These are phyloP conservation scores for Raphanus hybrid DNA, from an alignment of 441 rosid species.

Conservation along the genomic window DNA sequence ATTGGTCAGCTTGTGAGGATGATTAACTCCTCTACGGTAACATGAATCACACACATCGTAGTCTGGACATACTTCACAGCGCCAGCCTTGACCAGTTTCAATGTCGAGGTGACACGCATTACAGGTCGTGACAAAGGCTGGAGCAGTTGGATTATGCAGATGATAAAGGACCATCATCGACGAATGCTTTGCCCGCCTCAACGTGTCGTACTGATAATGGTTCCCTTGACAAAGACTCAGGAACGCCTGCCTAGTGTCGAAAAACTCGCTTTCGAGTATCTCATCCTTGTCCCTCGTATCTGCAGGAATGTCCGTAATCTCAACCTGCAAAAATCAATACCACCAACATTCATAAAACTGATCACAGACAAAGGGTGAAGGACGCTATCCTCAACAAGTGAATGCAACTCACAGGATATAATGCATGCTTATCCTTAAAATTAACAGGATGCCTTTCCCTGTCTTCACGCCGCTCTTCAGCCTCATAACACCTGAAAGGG, in stretches of 20 bases:
- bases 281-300: slow-evolving; percentile 97
- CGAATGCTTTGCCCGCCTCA: slow-evolving; percentile 98
- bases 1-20: slow-evolving; percentile 98
- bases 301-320: slow-evolving; percentile 69
- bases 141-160: slow-evolving; percentile 99
- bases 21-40: slow-evolving; percentile 88
- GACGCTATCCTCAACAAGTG: slow-evolving; percentile 17
- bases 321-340: slow-evolving; percentile 57
- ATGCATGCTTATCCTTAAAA: slow-evolving; percentile 80
- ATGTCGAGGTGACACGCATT: slow-evolving; percentile 88
- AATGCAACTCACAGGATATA: slow-evolving; percentile 68
- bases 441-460: slow-evolving; percentile 92
- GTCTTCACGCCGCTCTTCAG: slow-evolving; percentile 90
- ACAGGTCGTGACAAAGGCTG: slow-evolving; percentile 96
- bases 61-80: slow-evolving; percentile 97
- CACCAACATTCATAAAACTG: slow-evolving; percentile 19
- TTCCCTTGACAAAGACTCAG: slow-evolving; percentile 99
- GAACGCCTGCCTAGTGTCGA: slow-evolving; percentile 98
- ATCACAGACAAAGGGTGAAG: slow-evolving; percentile 4
- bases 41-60: slow-evolving; percentile 94
- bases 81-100: slow-evolving; percentile 99
- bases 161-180: slow-evolving; percentile 99
- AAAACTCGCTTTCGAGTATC: slow-evolving; percentile 98
- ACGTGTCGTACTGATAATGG: slow-evolving; percentile 97
- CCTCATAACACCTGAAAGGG: slow-evolving; percentile 77